Base-by-base conservation (phyloP, 2,329 filamentous ascomycete genomes). In the Clonostachys byssicola region DNA sequence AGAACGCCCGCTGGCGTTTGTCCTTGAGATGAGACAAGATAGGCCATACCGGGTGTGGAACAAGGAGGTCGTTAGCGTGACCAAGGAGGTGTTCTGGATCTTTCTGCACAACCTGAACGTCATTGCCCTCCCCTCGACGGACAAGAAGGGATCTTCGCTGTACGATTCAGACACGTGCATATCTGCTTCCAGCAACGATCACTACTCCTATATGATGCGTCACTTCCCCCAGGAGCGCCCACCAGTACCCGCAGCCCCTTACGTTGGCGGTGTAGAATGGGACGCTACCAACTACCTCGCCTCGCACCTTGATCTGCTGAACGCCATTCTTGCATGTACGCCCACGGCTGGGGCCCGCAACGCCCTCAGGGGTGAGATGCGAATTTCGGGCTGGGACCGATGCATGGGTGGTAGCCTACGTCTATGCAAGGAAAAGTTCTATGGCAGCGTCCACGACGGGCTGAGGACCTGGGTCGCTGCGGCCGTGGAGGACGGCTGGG, bases 51-150 rank as follows among this genome's bases (percentile, higher is more conserved):
- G 90, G 34, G 81, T 95, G 4, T 99, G 92, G 92, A 90, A 86
- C 68, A 94, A 92, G 65, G 94, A 99, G 68, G 83, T 92, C 16
- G 85, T 86, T 50, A 92, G 88, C 57, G 92, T 97, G 43, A 96
- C 92, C 40, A 96, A 96, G 66, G 92, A 99, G 65, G 92, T 97
- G 30, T 99, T 99, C 64, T 99, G 92, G 92, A 97, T 97, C 62
- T 99, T 97, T 71, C 77, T 97, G 46, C 92, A 97, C 67, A 88
- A 95, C 56, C 75, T 95, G 49, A 97, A 97, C 58, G 85, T 96
- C 42, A 80, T 97, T 36, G 78, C 89, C 18, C 66, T 88, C 34
- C 80, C 85, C 2, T 59, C 68, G 17, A 30, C 23, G 34, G 71
- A 73, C 41, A 66, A 67, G 55, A 45, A 50, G 23, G 34, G 23